Conservation (phyloP, 2,329 filamentous ascomycete species). For the Fusarium tupiense region DNA sequence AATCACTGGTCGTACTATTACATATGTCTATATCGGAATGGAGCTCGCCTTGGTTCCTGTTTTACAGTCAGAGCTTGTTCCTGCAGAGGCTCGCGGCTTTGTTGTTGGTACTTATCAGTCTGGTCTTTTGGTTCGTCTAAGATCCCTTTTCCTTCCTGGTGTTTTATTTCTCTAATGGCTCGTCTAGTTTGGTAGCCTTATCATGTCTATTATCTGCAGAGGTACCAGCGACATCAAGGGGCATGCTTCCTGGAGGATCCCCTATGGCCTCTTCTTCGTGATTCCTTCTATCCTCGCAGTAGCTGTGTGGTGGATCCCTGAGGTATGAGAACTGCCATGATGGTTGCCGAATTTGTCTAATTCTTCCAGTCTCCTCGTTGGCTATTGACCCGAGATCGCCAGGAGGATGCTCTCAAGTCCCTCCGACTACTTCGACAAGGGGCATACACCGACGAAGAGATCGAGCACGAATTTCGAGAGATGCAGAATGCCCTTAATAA, state of each 20-base stretch:
- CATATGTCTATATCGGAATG: slow-evolving; percentile 45
- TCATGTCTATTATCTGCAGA: slow-evolving; percentile 42
- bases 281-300: slow-evolving; percentile 43
- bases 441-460: slow-evolving; percentile 38
- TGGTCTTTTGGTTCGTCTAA: neutral
- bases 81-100: slow-evolving; percentile 43
- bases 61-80: slow-evolving; percentile 48
- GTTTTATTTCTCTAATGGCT: neutral
- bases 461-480: slow-evolving; percentile 26
- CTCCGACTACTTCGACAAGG: slow-evolving; percentile 40
- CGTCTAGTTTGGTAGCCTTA: slow-evolving; percentile 28
- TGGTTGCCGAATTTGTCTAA: slow-evolving; percentile 33
- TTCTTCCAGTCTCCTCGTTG: slow-evolving; percentile 44
- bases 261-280: slow-evolving; percentile 48
- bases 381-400: slow-evolving; percentile 41
- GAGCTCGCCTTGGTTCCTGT: slow-evolving; percentile 45
- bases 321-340: neutral
- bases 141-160: neutral
- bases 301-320: slow-evolving; percentile 2
- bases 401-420: slow-evolving; percentile 43
- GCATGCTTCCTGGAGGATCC: slow-evolving; percentile 48
- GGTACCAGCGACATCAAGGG: slow-evolving; percentile 43
- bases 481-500: slow-evolving; percentile 6
- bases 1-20: slow-evolving; percentile 48
- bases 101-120: slow-evolving; percentile 49